Conservation (phyloP, 306 rosid genomes). For the Ziziphus jujuba region DNA sequence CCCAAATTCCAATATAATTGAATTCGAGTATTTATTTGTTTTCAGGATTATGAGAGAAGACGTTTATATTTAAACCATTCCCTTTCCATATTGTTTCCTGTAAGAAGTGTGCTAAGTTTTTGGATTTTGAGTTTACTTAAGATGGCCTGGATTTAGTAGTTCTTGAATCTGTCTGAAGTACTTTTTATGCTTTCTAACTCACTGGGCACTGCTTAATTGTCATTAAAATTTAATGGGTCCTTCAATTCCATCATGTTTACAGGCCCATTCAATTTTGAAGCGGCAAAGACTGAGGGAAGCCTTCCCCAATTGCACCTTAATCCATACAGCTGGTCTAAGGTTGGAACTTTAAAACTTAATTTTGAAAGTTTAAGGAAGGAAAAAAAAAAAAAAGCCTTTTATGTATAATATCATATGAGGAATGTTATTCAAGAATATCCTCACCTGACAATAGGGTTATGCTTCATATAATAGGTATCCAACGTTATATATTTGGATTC, state of each 20-base stretch:
- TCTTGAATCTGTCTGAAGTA: not conserved
- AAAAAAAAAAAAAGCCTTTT: not conserved
- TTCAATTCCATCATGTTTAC: conserved; percentile 20
- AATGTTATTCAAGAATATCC: conserved; percentile 8
- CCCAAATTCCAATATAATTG: too few species aligned
- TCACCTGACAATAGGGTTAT: not conserved
- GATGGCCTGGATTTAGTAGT: not conserved
- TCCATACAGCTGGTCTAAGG: conserved; percentile 98
- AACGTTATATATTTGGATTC: conserved; percentile 88
- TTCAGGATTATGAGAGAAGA: not conserved
- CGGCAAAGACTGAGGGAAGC: conserved; percentile 46
- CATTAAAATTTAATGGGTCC: not conserved
- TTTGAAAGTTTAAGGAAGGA: not conserved
- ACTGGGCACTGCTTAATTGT: conserved; percentile 5
- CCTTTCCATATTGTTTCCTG: not conserved
- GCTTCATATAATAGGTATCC: conserved; percentile 63
- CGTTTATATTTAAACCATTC: not conserved
- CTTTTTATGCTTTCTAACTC: not conserved
- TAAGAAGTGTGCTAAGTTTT: not conserved
- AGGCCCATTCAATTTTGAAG: conserved; percentile 93
- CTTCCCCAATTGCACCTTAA: conserved; percentile 72
- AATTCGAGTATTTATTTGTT: too few species aligned
- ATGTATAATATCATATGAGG: not conserved
- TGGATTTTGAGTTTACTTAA: not conserved
- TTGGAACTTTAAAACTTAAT: conserved; percentile 19